A percentile compares a stretch with the other conserved stretches of the same genome.
Conservation (phyloP, 768 basidiomycete genomes). For the Rhodosporidiobolus sp. region DNA sequence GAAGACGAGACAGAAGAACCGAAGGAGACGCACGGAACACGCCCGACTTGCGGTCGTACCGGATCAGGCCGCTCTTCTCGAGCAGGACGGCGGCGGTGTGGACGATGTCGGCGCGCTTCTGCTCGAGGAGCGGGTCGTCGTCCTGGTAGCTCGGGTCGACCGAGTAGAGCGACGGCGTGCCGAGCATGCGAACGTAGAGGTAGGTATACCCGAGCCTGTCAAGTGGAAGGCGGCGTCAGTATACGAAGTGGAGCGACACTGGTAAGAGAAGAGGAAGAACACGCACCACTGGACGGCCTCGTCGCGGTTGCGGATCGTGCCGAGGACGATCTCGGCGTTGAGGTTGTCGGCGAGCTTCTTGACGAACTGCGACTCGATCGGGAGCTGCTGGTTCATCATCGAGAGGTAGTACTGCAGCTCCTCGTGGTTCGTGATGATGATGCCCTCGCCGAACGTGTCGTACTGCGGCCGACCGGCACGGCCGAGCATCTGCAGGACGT, state of each 20-base stretch:
- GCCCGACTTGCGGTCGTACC: slow-evolving; percentile 84
- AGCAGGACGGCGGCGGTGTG: slow-evolving; percentile 89
- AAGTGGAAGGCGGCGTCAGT: too few species aligned
- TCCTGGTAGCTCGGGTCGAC: slow-evolving; percentile 87
- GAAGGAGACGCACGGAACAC: slow-evolving; percentile 58
- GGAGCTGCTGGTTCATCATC: slow-evolving; percentile 92
- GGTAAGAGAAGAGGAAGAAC: slow-evolving; percentile 49
- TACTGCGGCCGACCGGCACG: slow-evolving; percentile 95
- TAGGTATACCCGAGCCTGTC: slow-evolving; percentile 37
- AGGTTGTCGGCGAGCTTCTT: slow-evolving; percentile 87
- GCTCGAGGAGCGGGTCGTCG: slow-evolving; percentile 73
- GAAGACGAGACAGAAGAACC: neutral
- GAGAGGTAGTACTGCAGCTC: slow-evolving; percentile 96
- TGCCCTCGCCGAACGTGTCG: slow-evolving; percentile 94
- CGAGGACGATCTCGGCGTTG: slow-evolving; percentile 94
- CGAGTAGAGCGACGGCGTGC: slow-evolving; percentile 78
- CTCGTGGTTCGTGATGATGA: slow-evolving; percentile 96
- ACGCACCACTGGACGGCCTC: slow-evolving; percentile 98
- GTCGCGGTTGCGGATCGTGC: slow-evolving; percentile 88
- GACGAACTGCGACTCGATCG: slow-evolving; percentile 94
- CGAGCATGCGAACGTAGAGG: slow-evolving; percentile 89
- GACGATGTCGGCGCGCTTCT: slow-evolving; percentile 83
- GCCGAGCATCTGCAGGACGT: slow-evolving; percentile 97
- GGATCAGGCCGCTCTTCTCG: slow-evolving; percentile 90
- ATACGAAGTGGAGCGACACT: neutral